A percentile compares a stretch with the other conserved stretches of the same genome.
Evolutionary conservation across 2,329 filamentous ascomycete species (phyloP).

Genomic region (Beauveria brongniartii): DNA sequence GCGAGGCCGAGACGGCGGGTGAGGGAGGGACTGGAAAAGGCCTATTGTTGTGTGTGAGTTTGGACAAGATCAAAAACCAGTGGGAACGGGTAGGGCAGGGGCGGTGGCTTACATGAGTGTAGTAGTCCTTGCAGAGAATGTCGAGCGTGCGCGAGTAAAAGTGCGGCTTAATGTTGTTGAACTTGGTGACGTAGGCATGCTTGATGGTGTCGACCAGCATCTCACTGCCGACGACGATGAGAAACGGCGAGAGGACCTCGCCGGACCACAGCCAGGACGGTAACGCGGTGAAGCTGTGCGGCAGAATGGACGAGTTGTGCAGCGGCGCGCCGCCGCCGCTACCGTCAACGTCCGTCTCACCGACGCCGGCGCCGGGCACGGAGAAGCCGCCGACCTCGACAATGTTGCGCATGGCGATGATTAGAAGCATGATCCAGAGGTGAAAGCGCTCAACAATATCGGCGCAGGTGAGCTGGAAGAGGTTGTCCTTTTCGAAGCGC

Average conservation of each 20-base stretch:
- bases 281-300: conserved; percentile 82
- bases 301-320: conserved; percentile 67
- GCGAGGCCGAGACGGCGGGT: conserved; percentile 85
- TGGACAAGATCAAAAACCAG: not conserved
- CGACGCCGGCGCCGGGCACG: conserved; percentile 43
- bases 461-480: conserved; percentile 93
- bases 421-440: conserved; percentile 92
- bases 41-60: conserved; percentile 37
- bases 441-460: conserved; percentile 97
- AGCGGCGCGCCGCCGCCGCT: conserved; percentile 49
- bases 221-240: conserved; percentile 90
- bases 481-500: conserved; percentile 94
- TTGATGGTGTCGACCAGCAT: conserved; percentile 97
- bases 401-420: conserved; percentile 92
- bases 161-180: conserved; percentile 90
- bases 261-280: conserved; percentile 70
- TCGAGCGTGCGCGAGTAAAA: conserved; percentile 89
- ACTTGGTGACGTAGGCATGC: conserved; percentile 96
- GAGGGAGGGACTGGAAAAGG: conserved; percentile 83
- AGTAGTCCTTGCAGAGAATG: conserved; percentile 94
- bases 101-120: conserved; percentile 63
- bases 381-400: conserved; percentile 88
- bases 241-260: conserved; percentile 84
- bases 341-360: conserved; percentile 35
- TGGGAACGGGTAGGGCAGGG: not conserved